Percentiles rank a stretch among this genome's conserved stretches.
Conservation (phyloP, 371 early-diverging fungal genomes). For the Syncephalastrum monosporum region DNA sequence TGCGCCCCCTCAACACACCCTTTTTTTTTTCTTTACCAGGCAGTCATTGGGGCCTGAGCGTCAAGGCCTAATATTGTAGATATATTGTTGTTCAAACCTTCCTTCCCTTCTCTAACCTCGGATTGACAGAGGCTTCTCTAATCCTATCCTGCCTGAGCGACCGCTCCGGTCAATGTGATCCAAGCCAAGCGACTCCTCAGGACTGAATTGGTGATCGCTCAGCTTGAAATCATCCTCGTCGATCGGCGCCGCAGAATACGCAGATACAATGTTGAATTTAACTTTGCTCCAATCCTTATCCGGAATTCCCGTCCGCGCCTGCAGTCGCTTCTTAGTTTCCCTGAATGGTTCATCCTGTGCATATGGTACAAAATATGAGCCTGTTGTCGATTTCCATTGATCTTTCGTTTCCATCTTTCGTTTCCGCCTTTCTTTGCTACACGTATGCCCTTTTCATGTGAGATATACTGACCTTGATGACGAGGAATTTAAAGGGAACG, state of each 20-base stretch:
- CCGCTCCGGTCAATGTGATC: slow-evolving; percentile 69
- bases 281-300: slow-evolving; percentile 89
- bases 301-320: slow-evolving; percentile 67
- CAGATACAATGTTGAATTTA: slow-evolving; percentile 55
- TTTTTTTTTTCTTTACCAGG: too few relatives aligned
- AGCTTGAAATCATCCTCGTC: slow-evolving; percentile 56
- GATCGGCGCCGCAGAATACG: slow-evolving; percentile 34
- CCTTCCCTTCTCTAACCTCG: slow-evolving; percentile 37
- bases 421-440: too few relatives aligned
- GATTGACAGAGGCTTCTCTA: slow-evolving; percentile 53
- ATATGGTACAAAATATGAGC: background rate
- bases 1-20: too few relatives aligned
- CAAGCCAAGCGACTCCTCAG: slow-evolving; percentile 60
- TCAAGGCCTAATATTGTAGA: too few relatives aligned
- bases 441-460: background rate
- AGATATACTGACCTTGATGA: slow-evolving; percentile 49
- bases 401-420: too few relatives aligned
- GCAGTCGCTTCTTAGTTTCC: slow-evolving; percentile 73
- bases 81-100: too few relatives aligned
- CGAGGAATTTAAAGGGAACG: slow-evolving; percentile 75
- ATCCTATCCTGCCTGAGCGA: slow-evolving; percentile 40
- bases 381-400: background rate
- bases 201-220: slow-evolving; percentile 40
- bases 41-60: too few relatives aligned
- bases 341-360: slow-evolving; percentile 67